A percentile compares a stretch with the other conserved stretches of the same genome.
phyloP scores from a whole-genome alignment of 2,329 filamentous ascomycete genomes.

The Seiridium unicorne region DNA sequence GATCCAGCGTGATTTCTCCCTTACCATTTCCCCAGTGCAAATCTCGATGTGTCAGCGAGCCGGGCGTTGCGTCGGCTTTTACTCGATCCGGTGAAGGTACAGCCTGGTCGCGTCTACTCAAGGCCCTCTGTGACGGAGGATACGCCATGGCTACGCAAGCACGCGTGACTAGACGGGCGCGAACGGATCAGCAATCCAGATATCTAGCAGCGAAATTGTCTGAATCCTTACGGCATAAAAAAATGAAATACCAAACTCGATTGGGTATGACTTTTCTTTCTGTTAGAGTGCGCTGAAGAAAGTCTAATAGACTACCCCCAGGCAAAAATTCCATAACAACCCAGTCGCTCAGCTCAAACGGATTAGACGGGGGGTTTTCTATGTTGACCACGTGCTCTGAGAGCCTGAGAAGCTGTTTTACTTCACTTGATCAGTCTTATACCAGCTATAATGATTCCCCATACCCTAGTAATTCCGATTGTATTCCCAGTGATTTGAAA shows the following conservation, averaged over 20 bases:
- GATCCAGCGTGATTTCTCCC: too few species aligned
- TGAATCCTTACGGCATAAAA: not conserved
- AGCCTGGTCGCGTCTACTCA: not conserved
- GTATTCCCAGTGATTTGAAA: too few species aligned
- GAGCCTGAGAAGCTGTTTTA: not conserved
- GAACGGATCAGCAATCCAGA: not conserved
- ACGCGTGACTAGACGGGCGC: not conserved
- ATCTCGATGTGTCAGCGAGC: not conserved
- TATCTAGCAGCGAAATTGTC: not conserved
- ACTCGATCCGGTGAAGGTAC: not conserved
- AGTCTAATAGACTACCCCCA: not conserved
- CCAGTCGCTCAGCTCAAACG: not conserved
- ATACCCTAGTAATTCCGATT: not conserved
- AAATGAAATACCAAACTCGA: not conserved
- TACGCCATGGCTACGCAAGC: not conserved
- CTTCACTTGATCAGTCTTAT: not conserved
- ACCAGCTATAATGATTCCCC: not conserved
- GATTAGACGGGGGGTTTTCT: not conserved
- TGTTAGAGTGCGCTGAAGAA: not conserved
- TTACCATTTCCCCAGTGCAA: not conserved
- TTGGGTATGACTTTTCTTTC: not conserved
- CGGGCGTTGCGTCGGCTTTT: not conserved
- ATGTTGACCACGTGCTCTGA: not conserved
- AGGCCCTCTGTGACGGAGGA: not conserved
- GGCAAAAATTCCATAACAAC: not conserved